Percentiles rank a stretch among this genome's conserved stretches.
Conservation (phyloP, 345 rosid species). For the Carallia brachiata region DNA sequence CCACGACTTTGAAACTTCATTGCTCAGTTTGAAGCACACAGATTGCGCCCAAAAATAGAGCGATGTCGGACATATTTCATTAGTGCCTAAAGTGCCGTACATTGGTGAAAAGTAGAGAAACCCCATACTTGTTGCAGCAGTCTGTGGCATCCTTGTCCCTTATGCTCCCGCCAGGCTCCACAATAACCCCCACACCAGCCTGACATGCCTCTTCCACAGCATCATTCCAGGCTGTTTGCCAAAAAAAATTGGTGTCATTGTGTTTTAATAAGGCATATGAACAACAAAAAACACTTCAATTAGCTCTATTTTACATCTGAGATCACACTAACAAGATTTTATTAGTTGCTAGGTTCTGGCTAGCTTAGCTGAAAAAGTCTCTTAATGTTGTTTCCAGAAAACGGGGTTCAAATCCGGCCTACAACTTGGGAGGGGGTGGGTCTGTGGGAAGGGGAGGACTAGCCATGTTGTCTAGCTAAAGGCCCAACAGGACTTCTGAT, state of each 20-base stretch:
- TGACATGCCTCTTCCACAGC: conserved; percentile 93
- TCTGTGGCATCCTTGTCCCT: conserved; percentile 86
- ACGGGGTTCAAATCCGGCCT: no score
- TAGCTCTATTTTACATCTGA: neutral
- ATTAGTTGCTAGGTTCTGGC: no score
- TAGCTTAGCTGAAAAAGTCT: no score
- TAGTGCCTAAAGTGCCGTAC: conserved; percentile 91
- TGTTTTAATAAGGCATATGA: conserved; percentile 1
- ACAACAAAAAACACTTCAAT: neutral
- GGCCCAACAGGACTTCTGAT: no score
- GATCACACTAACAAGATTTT: no score
- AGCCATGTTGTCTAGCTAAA: no score
- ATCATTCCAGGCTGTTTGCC: conserved; percentile 80
- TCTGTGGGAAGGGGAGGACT: no score
- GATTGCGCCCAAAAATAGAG: neutral
- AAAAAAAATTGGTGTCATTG: neutral
- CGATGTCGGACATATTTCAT: neutral
- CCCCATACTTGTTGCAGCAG: conserved; percentile 86
- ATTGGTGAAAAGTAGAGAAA: conserved; percentile 68
- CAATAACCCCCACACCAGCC: conserved; percentile 70
- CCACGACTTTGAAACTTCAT: neutral
- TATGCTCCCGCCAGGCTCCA: conserved; percentile 94
- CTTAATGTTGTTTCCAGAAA: no score
- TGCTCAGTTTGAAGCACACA: neutral
- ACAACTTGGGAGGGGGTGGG: no score